Percentiles rank a stretch among this genome's conserved stretches.
These are phyloP conservation scores for Tanozyma kutaoensis DNA, from an alignment of 805 yeast species.

Conservation along the genomic window DNA sequence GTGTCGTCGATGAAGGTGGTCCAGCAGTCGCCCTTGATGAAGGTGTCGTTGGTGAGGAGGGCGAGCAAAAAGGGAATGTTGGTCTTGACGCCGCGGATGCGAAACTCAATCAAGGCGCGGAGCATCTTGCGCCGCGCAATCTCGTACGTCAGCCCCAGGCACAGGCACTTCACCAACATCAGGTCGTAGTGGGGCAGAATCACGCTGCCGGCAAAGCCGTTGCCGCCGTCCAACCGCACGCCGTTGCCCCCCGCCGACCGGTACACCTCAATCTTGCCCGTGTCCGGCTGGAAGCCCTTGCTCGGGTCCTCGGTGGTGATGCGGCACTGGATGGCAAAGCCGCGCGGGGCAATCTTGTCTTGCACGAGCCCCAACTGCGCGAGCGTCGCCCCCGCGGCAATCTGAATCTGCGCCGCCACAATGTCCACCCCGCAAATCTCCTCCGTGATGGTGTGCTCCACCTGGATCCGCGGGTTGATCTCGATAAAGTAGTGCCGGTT, in stretches of 20 bases:
- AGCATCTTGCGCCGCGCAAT: slow-evolving; percentile 96
- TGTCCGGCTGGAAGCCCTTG: slow-evolving; percentile 95
- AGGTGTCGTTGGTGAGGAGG: slow-evolving; percentile 78
- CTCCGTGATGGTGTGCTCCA: slow-evolving; percentile 97
- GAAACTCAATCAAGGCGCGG: slow-evolving; percentile 90
- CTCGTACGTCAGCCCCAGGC: slow-evolving; percentile 95
- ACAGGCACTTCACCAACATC: slow-evolving; percentile 93
- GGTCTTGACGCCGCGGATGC: slow-evolving; percentile 98
- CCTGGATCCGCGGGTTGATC: slow-evolving; percentile 96
- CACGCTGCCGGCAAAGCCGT: slow-evolving; percentile 93
- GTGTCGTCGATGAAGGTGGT: slow-evolving; percentile 98
- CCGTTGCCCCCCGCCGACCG: slow-evolving; percentile 99
- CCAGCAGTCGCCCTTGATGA: slow-evolving; percentile 85
- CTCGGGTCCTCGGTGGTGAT: slow-evolving; percentile 97
- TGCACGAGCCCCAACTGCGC: slow-evolving; percentile 86
- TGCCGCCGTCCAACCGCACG: slow-evolving; percentile 97
- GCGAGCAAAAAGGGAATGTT: slow-evolving; percentile 94
- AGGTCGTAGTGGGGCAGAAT: slow-evolving; percentile 97
- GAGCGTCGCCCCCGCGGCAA: slow-evolving; percentile 95
- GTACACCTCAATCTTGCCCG: slow-evolving; percentile 96
- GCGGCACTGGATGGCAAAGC: slow-evolving; percentile 98
- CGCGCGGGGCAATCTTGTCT: slow-evolving; percentile 90
- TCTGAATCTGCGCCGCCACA: slow-evolving; percentile 97
- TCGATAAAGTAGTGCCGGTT: slow-evolving; percentile 96
- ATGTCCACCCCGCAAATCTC: slow-evolving; percentile 97